These are phyloP conservation scores for Euphorbia lathyris DNA, from an alignment of 345 rosid genomes.

Conservation along the genomic window DNA sequence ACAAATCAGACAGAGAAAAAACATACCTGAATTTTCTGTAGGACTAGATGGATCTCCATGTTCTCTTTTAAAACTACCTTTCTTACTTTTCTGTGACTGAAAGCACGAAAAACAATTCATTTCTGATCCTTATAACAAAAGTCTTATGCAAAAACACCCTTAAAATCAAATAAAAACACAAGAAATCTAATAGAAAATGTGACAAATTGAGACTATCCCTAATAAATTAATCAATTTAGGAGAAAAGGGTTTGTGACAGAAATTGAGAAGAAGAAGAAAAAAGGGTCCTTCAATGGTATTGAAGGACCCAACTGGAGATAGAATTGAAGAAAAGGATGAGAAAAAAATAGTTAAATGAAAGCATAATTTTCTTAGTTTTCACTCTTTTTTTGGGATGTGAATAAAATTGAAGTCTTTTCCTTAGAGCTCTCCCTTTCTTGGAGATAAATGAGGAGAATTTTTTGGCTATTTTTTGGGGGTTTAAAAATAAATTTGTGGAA, in stretches of 20 bases:
- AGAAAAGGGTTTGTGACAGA: neutral
- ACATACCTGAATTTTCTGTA: neutral
- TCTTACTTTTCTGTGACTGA: slow-evolving; percentile 22
- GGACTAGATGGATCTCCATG: slow-evolving; percentile 10
- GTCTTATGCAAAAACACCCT: neutral
- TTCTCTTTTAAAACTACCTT: slow-evolving; percentile 14
- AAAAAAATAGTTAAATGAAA: neutral
- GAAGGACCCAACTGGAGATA: slow-evolving; percentile 23
- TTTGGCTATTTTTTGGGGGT: neutral
- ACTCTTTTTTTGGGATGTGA: neutral
- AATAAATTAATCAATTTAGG: neutral
- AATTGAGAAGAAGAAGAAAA: neutral
- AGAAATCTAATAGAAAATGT: too few relatives aligned
- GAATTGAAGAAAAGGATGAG: neutral
- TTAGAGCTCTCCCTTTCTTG: neutral
- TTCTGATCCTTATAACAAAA: neutral
- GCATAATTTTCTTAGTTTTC: neutral
- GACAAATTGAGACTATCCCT: neutral
- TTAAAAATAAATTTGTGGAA: neutral
- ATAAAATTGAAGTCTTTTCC: slow-evolving; percentile 11
- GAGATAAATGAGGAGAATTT: slow-evolving; percentile 16
- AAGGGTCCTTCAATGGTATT: slow-evolving; percentile 20
- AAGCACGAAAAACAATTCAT: slow-evolving; percentile 27
- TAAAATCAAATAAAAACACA: neutral
- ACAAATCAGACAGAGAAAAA: too few relatives aligned